phyloP scores from a whole-genome alignment of 2,329 filamentous ascomycete genomes.

The Cadophora sp. region DNA sequence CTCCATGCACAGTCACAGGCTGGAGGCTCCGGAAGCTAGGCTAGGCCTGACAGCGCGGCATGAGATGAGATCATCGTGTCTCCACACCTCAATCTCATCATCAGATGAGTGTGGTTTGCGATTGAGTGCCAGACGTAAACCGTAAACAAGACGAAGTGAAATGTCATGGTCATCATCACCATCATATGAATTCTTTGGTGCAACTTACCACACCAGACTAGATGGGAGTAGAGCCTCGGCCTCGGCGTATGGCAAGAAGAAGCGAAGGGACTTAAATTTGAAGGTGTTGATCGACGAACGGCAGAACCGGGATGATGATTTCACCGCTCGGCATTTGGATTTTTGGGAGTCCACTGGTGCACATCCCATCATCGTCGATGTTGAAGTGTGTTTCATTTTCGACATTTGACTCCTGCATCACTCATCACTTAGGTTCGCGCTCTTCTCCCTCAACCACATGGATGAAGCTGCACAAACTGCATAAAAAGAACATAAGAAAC shows the following conservation, averaged over 20 bases:
- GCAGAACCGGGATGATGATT: conserved; percentile 2
- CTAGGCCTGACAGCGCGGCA: conserved; percentile 3
- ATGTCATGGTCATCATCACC: not conserved
- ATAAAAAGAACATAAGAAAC: not conserved
- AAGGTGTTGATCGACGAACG: not conserved
- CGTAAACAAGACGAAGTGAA: not conserved
- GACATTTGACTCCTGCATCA: not conserved
- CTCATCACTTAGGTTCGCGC: no score
- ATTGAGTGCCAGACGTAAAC: not conserved
- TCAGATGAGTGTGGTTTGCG: not conserved
- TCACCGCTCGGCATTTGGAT: conserved; percentile 5
- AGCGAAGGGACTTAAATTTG: not conserved
- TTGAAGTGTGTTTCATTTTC: not conserved
- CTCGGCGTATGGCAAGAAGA: not conserved
- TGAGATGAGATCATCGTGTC: conserved; percentile 18
- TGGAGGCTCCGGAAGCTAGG: conserved; percentile 3
- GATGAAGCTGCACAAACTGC: not conserved
- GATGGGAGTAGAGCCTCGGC: not conserved
- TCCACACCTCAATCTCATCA: not conserved
- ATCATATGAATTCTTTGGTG: not conserved
- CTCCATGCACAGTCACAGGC: conserved; percentile 11
- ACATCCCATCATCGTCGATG: not conserved
- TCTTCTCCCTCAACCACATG: not conserved
- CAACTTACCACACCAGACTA: not conserved
- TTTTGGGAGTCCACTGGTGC: not conserved